Conservation (phyloP, 139 green algal species). For the Chlorella ohadii region DNA sequence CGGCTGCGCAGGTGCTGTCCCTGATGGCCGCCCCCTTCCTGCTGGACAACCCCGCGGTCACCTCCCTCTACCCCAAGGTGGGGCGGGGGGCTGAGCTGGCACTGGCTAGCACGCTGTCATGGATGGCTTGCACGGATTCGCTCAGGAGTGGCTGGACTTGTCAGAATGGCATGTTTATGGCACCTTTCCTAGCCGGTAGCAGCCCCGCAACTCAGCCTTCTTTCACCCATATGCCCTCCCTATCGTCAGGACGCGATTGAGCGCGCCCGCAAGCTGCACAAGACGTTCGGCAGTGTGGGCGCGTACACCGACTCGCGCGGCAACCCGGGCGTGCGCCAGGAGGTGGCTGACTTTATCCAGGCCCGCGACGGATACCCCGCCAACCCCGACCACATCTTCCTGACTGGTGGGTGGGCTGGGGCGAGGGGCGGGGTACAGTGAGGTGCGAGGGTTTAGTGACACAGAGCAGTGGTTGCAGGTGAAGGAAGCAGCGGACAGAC, state of each 20-base stretch:
- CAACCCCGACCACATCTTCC: conserved; percentile 78
- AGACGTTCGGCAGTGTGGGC: conserved; percentile 76
- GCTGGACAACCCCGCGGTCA: conserved; percentile 69
- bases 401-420: conserved; percentile 20
- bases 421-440: no score
- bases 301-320: conserved; percentile 92
- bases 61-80: conserved; percentile 74
- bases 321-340: conserved; percentile 67
- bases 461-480: no score
- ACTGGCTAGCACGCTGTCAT: no score
- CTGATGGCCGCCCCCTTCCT: conserved; percentile 86
- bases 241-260: conserved; percentile 72
- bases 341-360: conserved; percentile 77
- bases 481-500: no score
- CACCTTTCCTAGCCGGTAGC: no score
- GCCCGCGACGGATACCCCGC: conserved; percentile 77
- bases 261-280: conserved; percentile 76
- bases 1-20: conserved; percentile 80
- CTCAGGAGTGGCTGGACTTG: no score
- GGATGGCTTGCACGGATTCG: no score
- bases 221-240: no score
- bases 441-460: no score
- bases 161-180: no score
- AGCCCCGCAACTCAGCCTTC: no score
- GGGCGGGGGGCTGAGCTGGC: no score